Evolutionary conservation across 2,329 filamentous ascomycete genomes (phyloP).

Genomic region (Parafenestella ontariensis): DNA sequence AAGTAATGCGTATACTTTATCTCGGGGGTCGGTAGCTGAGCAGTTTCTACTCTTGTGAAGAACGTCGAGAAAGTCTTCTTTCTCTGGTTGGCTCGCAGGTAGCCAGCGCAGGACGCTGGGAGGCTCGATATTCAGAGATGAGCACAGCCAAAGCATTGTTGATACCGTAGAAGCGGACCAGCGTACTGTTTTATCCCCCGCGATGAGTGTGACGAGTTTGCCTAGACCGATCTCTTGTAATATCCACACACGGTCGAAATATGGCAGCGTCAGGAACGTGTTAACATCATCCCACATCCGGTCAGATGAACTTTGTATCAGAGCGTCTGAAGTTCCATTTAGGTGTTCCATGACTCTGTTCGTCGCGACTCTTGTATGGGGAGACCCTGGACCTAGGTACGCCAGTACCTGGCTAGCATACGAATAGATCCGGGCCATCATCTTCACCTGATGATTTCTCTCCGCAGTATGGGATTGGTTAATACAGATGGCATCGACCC

Average conservation of each 20-base stretch:
- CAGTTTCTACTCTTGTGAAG: conserved; percentile 13
- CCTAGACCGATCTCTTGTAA: conserved; percentile 26
- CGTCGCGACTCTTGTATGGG: too few species aligned
- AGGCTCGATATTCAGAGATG: background rate
- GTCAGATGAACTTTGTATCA: background rate
- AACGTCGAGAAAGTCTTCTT: conserved; percentile 7
- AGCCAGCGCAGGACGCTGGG: conserved; percentile 9
- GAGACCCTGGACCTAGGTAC: background rate
- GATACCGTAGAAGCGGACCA: conserved; percentile 4
- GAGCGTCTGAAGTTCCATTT: background rate
- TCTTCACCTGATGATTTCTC: background rate
- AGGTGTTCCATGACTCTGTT: conserved; percentile 9
- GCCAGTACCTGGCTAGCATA: background rate
- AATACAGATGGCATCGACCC: background rate
- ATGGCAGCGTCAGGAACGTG: background rate
- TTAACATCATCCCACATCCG: background rate
- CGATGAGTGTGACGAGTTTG: conserved; percentile 10
- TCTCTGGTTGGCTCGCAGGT: conserved; percentile 4
- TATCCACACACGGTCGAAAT: conserved; percentile 23
- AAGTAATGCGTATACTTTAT: conserved; percentile 22
- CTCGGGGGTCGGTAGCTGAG: conserved; percentile 12
- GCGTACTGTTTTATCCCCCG: background rate
- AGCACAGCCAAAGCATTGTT: conserved; percentile 3
- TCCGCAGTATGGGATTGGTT: background rate
- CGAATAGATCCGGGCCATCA: background rate